These are phyloP conservation scores for Tricholoma hemisulphureum DNA, from an alignment of 768 basidiomycete genomes.

Conservation along the genomic window DNA sequence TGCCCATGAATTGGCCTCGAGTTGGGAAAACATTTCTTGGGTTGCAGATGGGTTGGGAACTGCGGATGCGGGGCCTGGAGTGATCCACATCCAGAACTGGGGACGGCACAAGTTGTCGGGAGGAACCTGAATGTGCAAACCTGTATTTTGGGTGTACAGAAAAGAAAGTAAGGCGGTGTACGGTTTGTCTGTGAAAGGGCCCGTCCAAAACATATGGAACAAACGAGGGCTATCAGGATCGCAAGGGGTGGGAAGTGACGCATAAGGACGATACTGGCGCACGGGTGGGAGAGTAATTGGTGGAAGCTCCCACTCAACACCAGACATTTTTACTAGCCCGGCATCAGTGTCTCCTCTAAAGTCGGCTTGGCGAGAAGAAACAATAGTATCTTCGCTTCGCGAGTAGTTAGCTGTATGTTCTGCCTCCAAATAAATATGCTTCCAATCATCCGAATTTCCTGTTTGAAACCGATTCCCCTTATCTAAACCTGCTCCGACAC, in stretches of 20 bases:
- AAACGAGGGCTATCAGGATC: conserved; percentile 82
- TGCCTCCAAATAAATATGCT: conserved; percentile 81
- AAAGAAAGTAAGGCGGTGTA: conserved; percentile 94
- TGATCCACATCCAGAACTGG: conserved; percentile 98
- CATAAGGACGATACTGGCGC: conserved; percentile 53
- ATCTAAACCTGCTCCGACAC: conserved; percentile 89
- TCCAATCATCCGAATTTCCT: conserved; percentile 79
- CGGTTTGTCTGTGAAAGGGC: conserved; percentile 97
- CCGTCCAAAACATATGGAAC: conserved; percentile 99
- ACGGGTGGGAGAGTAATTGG: conserved; percentile 49
- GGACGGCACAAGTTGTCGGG: conserved; percentile 70
- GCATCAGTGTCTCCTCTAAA: conserved; percentile 43
- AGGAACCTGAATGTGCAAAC: conserved; percentile 62
- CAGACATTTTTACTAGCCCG: conserved; percentile 57
- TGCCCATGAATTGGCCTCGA: conserved; percentile 89
- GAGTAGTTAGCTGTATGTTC: conserved; percentile 28
- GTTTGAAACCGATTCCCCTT: conserved; percentile 72
- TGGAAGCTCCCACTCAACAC: conserved; percentile 60
- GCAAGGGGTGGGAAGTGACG: conserved; percentile 62
- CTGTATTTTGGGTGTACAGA: conserved; percentile 93
- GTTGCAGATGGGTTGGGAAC: conserved; percentile 82
- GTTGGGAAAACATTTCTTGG: conserved; percentile 77
- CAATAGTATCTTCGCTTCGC: neutral
- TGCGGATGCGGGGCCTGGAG: conserved; percentile 92
- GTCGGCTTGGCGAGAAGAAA: conserved; percentile 1